Percentiles rank a stretch among this genome's conserved stretches.
These are phyloP conservation scores for Crithidia brevicula DNA, from an alignment of 208 protist species.

Conservation along the genomic window DNA sequence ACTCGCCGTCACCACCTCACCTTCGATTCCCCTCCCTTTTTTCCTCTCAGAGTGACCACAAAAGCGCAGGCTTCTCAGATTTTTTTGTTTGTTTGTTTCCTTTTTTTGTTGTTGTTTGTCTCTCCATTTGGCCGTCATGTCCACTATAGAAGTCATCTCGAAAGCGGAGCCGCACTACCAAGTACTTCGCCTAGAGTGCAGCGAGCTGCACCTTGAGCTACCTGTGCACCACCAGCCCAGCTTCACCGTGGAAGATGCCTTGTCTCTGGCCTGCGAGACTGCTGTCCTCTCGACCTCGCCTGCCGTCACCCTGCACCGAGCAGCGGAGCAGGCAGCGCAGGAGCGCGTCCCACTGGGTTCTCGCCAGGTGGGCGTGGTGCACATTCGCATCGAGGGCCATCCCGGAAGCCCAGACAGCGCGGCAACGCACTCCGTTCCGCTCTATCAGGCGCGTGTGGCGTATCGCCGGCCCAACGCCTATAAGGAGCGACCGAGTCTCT, in stretches of 20 bases:
- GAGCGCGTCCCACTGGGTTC: conserved; percentile 20
- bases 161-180: neutral
- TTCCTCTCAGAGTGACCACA: no score
- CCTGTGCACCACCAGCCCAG: neutral
- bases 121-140: no score
- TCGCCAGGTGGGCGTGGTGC: conserved; percentile 3
- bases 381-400: no score
- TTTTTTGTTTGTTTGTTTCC: neutral
- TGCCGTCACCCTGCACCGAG: conserved; percentile 3
- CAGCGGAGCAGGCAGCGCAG: conserved; percentile 1
- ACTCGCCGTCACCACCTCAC: no score
- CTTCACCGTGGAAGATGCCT: conserved; percentile 17
- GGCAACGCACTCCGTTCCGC: no score
- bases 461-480: conserved; percentile 27
- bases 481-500: conserved; percentile 20
- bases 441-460: conserved; percentile 18
- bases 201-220: conserved; percentile 12
- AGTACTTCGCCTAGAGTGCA: conserved; percentile 3
- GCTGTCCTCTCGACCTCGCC: neutral
- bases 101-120: neutral
- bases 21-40: neutral
- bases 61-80: no score
- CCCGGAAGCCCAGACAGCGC: no score
- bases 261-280: conserved; percentile 5
- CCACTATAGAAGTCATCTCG: no score